Evolutionary conservation across 2,329 filamentous ascomycete species (phyloP), one percentile per base, ranked within the genome.

Genomic region (Colletotrichum liaoningense): DNA sequence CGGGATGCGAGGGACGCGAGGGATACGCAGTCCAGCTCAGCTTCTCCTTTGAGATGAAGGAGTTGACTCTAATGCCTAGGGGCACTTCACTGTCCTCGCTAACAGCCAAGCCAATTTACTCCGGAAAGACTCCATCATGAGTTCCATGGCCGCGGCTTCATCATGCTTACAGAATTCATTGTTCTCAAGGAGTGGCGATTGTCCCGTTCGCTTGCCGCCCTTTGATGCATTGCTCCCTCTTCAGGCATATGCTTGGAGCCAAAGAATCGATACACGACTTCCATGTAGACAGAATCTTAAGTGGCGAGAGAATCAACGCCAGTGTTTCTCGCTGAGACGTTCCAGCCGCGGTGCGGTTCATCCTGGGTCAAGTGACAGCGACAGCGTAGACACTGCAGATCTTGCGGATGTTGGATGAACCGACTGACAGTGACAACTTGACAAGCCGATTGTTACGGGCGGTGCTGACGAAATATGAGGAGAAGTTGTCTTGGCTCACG

Each of bases 351-450:
- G 9, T 24, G 42, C 22, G 28, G 5, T 60, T 35, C 38, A 24
- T 14, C 24, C 42, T 16, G 35, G 46, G 11, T 19, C 52, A 22
- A 64, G n/a, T n/a, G 8, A 30, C 30, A 46, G 22, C 22, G 8
- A 24, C 30, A 46, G 22, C 22, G 22, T 30, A 30, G 35, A 63
- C 35, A 26, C 33, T 8, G 55, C 12, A 19, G 59, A 52, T 59
- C n/a, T 12, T 14, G 26, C 66, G 59, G 66, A 63, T 69, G 66
- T 16, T 73, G 42, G n/a, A 55, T n/a, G 59, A 42, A 57, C 70
- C 66, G 70, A 69, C 28, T 22, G 33, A 52, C 16, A n/a, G 30
- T 5, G 33, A 35, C 33, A 35, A 35, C 4, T n/a, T 35, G 33
- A 35, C 33, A 35, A 35, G 5, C 26, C 26, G 30, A 26, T 52